Conservation (phyloP, 495 filamentous ascomycete genomes). For the Trichocladium uniseriatum region DNA sequence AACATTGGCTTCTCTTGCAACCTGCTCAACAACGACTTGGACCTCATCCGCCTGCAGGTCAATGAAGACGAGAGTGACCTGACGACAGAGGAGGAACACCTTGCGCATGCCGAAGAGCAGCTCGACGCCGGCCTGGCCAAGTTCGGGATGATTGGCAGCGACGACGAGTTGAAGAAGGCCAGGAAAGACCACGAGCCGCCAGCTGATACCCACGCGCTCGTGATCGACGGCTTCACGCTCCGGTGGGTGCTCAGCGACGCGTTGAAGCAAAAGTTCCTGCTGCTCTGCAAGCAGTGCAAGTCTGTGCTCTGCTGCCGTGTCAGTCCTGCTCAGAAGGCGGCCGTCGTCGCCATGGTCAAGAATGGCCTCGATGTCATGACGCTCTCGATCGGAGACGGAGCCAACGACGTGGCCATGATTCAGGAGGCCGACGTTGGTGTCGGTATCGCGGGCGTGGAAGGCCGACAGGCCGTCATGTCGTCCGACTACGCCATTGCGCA, state of each 20-base stretch:
- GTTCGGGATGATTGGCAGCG: constrained; percentile 77
- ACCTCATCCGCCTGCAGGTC: constrained; percentile 84
- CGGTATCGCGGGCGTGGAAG: constrained; percentile 95
- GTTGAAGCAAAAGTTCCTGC: constrained; percentile 81
- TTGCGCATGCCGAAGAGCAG: constrained; percentile 53
- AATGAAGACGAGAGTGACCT: constrained; percentile 52
- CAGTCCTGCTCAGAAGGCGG: constrained; percentile 91
- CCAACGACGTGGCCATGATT: constrained; percentile 99
- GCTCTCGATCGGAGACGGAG: constrained; percentile 90
- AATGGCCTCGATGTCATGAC: constrained; percentile 93
- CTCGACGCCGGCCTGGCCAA: constrained; percentile 61
- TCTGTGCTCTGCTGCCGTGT: constrained; percentile 97
- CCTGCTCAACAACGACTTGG: constrained; percentile 94
- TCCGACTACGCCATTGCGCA: constrained; percentile 98
- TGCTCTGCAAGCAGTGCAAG: constrained; percentile 96
- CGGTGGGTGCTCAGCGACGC: constrained; percentile 78
- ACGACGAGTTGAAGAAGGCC: constrained; percentile 75
- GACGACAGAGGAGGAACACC: constrained; percentile 28
- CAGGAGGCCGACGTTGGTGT: constrained; percentile 98
- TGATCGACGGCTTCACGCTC: constrained; percentile 92
- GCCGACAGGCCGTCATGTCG: constrained; percentile 95
- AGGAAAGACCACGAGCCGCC: constrained; percentile 76
- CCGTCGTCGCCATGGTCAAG: constrained; percentile 93
- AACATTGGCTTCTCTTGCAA: constrained; percentile 99
- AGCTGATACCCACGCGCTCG: constrained; percentile 81